Evolutionary conservation across 2,329 filamentous ascomycete genomes (phyloP), one percentile per base, ranked within the genome.

Genomic region (Botrytis pseudocinerea): DNA sequence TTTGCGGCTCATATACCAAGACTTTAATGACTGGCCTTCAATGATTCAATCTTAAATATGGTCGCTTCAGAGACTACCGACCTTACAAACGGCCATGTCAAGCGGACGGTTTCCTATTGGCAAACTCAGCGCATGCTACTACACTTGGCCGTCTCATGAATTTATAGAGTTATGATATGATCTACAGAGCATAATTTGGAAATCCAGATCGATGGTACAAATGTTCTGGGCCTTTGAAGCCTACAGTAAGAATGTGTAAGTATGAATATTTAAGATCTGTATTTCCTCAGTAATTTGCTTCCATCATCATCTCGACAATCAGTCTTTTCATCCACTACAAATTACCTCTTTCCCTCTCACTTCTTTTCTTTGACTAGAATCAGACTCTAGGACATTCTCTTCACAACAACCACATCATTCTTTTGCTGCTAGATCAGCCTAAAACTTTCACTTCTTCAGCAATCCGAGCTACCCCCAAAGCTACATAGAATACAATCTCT

Each of bases 131-230:
- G 80, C 69, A 71, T 79, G 76, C 74, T 75, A 78, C 74, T 38
- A 80, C 79, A 75, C 57, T 70, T 74, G 64, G 68, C 68, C 78
- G 80, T 80, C 77, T 80, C 80, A 80, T 76, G 72, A 78, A 79
- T 78, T 78, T 77, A 78, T 80, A 80, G 78, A 80, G 75, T 78
- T 76, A 76, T 71, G 40, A 25, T 22, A 32, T 57, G 48, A 38
- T 72, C 7, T 69, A 61, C 70, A 65, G n/a, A 46, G 51, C 59
- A 71, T 38, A 18, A 75, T 72, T n/a, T 73, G 51, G 54, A n/a
- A 66, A 57, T 75, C 28, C 46, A 46, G 61, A 72, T 75, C 68
- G 74, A 46, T 70, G 57, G 44, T n/a, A 32, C 40, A 51, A 54
- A 40, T 14, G 60, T 46, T 73, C 60, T 71, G 28, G 72, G n/a